Base-by-base conservation (phyloP, 805 yeast species). In the Debaryomyces maramus region DNA sequence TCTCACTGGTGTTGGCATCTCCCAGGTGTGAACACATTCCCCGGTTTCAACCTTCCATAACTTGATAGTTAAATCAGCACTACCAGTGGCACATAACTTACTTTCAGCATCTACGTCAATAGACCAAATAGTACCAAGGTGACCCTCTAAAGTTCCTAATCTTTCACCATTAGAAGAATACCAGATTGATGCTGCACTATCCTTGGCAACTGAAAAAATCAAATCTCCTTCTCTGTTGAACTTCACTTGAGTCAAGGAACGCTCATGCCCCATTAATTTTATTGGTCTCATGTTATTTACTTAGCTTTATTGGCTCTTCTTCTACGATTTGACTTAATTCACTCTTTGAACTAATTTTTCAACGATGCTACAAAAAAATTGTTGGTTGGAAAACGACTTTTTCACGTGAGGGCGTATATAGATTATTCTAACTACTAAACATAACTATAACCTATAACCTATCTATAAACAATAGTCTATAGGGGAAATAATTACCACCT, bases 141-240 rank as follows among this genome's bases (percentile, higher is more conserved):
- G 98, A 27, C 75, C 75, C 41, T 70, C 80, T 51, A 88, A 78
- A 44, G 99, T 93, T 36, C 99, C 99, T 43, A 93, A 67, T 65
- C 98, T 81, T 70, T 93, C 99, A 55, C 99, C 99, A 63, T 90
- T 91, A 47, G 85, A 82, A 21, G 97, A 80, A 67, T 78, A 93
- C 97, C 98, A 95, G 46, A 91, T 83, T 34, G 90, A 83, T 2
- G 95, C 96, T 9, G 82, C 80, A 53, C 78, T 77, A 76, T 93
- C 99, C 66, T 93, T 89, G 48, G 97, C 88, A 29, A 88, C 90
- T 8, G 98, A 83, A 61, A 93, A 84, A 41, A 93, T 77, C 51
- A 93, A 67, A 64, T 93, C 99, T 33, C 99, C 99, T 58, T 95
- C 98, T 47, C 81, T 77, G 78, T 93, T 93, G 73, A 83, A 93